Evolutionary conservation across 2,329 filamentous ascomycete species (phyloP), one percentile per base, ranked within the genome.

Genomic region (Alternaria rosae): DNA sequence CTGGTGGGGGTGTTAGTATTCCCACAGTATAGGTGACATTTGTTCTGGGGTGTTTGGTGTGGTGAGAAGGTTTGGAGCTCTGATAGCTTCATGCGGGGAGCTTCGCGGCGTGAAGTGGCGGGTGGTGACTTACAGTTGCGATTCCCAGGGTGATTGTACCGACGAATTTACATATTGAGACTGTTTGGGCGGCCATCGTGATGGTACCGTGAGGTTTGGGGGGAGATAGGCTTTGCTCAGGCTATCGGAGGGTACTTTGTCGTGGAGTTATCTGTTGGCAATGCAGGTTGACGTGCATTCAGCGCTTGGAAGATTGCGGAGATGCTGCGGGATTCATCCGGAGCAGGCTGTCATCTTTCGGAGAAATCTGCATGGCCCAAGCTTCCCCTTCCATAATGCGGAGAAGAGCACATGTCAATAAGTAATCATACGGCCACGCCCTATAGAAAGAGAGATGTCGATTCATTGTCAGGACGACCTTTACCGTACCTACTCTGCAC

Each of bases 131-230:
- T 87, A 97, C 93, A 62, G 93, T 97, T 79, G 97, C 82, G 59
- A 97, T 86, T 66, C 94, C 94, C 60, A 97, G 86, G 72, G 91
- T 94, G 69, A 97, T 88, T 54, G 93, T 96, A 75, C 94, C 94
- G 70, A 97, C 91, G 79, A 97, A 97, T 83, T 98, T 97, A 83
- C 92, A 88, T 79, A 91, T 82, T 58, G 92, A 89, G 75, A 97
- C 85, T 75, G 89, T 88, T 72, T 86, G 88, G 71, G 88, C 85
- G 87, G 93, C 91, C 80, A 77, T 84, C 57, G 58, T 73, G 62
- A 23, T 44, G 28, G 15, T 21, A 26, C 38, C 23, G 38, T 5
- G 26, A 6, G 48, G 21, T 35, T 21, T 57, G 17, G 47, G 28
- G 32, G 21, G n/a, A 38, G n/a, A n/a, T n/a, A 13, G 12, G 30